Percentiles rank a stretch among this genome's conserved stretches.
These are phyloP conservation scores for Pseudocercospora eumusae DNA, from an alignment of 2,329 filamentous ascomycete genomes.

Conservation along the genomic window DNA sequence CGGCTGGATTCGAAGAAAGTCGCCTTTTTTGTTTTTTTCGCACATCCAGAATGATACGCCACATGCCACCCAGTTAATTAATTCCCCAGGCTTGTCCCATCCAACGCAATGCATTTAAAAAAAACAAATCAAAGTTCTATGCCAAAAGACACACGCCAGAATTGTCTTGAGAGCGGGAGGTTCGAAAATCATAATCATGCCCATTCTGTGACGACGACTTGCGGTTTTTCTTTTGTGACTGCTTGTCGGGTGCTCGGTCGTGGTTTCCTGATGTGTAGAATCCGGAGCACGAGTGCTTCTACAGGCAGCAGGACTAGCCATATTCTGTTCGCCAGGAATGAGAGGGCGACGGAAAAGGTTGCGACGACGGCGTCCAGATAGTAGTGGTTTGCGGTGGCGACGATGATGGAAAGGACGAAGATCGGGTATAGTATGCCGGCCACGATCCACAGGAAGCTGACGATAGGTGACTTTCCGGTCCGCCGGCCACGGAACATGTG, in stretches of 20 bases:
- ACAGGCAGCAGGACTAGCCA: constrained; percentile 55
- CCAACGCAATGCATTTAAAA: constrained; percentile 10
- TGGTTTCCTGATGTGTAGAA: constrained; percentile 55
- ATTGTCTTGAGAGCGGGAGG: too few species aligned
- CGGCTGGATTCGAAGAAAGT: constrained; percentile 5
- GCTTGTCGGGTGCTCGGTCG: constrained; percentile 50
- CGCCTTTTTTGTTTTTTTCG: too few species aligned
- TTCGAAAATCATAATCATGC: too few species aligned
- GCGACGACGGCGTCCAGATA: constrained; percentile 58
- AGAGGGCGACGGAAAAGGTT: constrained; percentile 50
- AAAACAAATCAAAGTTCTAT: neutral
- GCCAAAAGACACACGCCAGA: neutral
- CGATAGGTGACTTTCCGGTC: constrained; percentile 23
- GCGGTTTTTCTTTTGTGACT: constrained; percentile 12
- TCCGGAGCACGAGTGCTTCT: constrained; percentile 54
- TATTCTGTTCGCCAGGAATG: constrained; percentile 53
- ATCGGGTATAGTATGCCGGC: constrained; percentile 47
- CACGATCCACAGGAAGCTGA: constrained; percentile 43
- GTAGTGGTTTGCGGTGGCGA: constrained; percentile 65
- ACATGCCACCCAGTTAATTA: neutral
- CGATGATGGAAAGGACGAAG: constrained; percentile 54
- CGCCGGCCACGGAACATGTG: constrained; percentile 44
- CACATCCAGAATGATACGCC: constrained; percentile 4
- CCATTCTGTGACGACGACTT: constrained; percentile 25
- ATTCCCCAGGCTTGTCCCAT: neutral